Evolutionary conservation across 108 stramenopile species (phyloP).

Genomic region (Schizochytrium sp.): DNA sequence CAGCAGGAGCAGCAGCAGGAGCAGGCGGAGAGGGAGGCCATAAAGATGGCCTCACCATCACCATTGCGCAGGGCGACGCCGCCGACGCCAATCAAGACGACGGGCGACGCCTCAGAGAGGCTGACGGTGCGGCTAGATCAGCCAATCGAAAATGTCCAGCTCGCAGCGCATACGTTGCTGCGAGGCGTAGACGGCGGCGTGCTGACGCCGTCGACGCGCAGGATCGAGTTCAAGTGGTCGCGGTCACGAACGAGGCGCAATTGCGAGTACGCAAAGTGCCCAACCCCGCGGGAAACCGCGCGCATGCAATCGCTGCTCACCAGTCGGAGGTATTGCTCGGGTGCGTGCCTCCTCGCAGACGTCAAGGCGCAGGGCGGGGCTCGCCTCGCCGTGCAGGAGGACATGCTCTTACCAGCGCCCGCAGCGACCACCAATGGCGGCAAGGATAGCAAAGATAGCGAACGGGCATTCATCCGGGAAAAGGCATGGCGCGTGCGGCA

Average conservation of each 20-base stretch:
- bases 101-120: neutral
- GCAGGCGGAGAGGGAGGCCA: too few relatives aligned
- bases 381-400: neutral
- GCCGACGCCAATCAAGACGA: neutral
- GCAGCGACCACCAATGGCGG: neutral
- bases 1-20: too few relatives aligned
- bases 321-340: neutral
- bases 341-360: neutral
- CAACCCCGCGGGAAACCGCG: neutral
- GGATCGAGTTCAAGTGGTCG: neutral
- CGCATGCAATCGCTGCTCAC: neutral
- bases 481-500: neutral
- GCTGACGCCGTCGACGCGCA: neutral
- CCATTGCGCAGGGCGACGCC: neutral
- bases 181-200: neutral
- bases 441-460: neutral
- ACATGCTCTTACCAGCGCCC: neutral
- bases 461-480: neutral
- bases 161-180: neutral
- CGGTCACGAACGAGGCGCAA: neutral
- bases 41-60: too few relatives aligned
- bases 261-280: neutral
- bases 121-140: constrained; percentile 9
- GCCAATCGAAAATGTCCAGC: constrained; percentile 8
- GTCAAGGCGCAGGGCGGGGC: neutral